Percentiles rank a stretch among this genome's conserved stretches.
Conservation (phyloP, 1,139 yeast species). For the Debaryomyces nepalensis region DNA sequence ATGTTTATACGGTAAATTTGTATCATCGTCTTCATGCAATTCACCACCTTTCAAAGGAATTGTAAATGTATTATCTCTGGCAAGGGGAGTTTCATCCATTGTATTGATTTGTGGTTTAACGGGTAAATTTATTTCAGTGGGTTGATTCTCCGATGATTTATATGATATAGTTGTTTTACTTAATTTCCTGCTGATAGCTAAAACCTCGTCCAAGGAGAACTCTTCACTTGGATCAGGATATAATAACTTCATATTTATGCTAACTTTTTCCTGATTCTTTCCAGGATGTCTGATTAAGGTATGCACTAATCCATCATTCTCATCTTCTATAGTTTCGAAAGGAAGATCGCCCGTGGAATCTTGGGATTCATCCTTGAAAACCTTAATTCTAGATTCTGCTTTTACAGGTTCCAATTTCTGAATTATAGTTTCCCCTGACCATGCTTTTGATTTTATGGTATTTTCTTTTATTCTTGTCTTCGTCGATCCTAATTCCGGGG, state of each 20-base stretch:
- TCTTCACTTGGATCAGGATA: constrained; percentile 50
- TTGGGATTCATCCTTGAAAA: constrained; percentile 29
- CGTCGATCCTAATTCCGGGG: constrained; percentile 50
- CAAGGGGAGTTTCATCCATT: constrained; percentile 1
- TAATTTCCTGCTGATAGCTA: constrained; percentile 37
- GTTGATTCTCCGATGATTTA: neutral
- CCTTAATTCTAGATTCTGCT: constrained; percentile 34
- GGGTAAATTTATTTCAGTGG: neutral
- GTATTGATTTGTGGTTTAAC: neutral
- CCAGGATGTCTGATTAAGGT: constrained; percentile 60
- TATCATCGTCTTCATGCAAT: constrained; percentile 22
- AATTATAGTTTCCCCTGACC: constrained; percentile 66
- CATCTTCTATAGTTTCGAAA: constrained; percentile 7
- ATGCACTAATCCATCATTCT: constrained; percentile 31
- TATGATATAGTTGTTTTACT: constrained; percentile 1
- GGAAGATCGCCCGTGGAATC: constrained; percentile 34
- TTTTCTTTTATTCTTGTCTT: constrained; percentile 69
- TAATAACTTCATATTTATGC: constrained; percentile 62
- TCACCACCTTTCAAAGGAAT: constrained; percentile 37
- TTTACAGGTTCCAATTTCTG: constrained; percentile 32
- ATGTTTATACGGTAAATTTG: constrained; percentile 18
- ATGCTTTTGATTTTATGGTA: constrained; percentile 55
- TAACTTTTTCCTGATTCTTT: constrained; percentile 65
- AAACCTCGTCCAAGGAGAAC: constrained; percentile 63
- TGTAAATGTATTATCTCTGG: constrained; percentile 31